Base-by-base conservation (phyloP, 805 yeast species). In the Candida pini region DNA sequence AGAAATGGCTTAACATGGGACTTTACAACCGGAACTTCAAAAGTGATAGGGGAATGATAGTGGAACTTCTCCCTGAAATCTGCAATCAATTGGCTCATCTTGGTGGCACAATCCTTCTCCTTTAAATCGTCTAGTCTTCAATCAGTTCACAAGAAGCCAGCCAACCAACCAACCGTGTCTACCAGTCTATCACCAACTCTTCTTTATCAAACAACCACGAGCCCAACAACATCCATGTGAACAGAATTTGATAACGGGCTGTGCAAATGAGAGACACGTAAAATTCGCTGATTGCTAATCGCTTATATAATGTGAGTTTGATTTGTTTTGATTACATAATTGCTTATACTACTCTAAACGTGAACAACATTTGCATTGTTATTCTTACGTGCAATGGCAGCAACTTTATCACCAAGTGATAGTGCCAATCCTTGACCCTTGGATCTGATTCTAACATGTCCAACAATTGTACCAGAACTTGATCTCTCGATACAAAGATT, bases 351-450 rank as follows among this genome's bases (percentile, higher is more conserved):
- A 21, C n/a, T 22, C 35, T 39, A 55, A 28, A 55, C 60, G 35
- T 45, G 47, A 4, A 44, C 25, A 25, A 55, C 43, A 9, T 34
- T 43, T 19, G 66, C 58, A 36, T 62, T 64, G 38, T 66, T 69
- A 32, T 66, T 62, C 54, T 71, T 70, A 42, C 82, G 75, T 30
- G 90, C 82, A 58, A 87, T 76, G 35, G 85, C 69, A 34, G 96
- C 95, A 35, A 90, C 92, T 51, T 88, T 76, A 53, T 92, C 97
- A 43, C 99, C 99, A 49, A 94, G 69, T 3, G 95, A 81, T 43
- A 94, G 68, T 6, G 98, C 98, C 45, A 94, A 71, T 5, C 98
- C 98, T 68, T 94, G 97, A 16, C 97, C 96, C 73, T 90, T 89
- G 13, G 97, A 83, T 64, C 99, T 78, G 52, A 92, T 89, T 64